A percentile compares a stretch with the other conserved stretches of the same genome.
Conservation (phyloP, 371 early-diverging fungal species). For the Catenaria anguillulae region DNA sequence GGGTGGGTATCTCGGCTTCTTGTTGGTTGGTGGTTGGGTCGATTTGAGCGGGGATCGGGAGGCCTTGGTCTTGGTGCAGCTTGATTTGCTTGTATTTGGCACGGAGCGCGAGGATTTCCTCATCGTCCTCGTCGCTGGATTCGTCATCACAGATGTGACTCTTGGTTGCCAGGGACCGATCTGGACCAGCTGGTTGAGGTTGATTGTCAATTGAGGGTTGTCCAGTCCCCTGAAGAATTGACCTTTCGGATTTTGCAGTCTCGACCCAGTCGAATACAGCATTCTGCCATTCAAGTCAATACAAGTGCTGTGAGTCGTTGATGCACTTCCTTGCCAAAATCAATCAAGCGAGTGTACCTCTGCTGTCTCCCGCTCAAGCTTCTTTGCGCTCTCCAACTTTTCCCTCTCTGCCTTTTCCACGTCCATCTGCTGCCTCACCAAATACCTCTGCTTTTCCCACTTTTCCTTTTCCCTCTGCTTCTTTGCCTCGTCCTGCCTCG, state of each 20-base stretch:
- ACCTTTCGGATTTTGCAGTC: too few relatives aligned
- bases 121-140: slow-evolving; percentile 8
- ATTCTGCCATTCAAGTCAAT: too few relatives aligned
- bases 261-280: not conserved
- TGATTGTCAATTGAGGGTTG: too few relatives aligned
- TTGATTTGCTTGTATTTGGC: not conserved
- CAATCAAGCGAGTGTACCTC: too few relatives aligned
- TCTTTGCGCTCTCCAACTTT: slow-evolving; percentile 11
- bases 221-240: too few relatives aligned
- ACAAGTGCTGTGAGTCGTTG: too few relatives aligned
- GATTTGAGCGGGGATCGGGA: too few relatives aligned
- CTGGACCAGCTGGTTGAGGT: too few relatives aligned
- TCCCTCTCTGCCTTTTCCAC: slow-evolving; percentile 6
- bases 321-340: too few relatives aligned
- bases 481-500: slow-evolving; percentile 4
- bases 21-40: not conserved
- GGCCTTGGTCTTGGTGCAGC: not conserved
- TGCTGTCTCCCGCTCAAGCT: slow-evolving; percentile 10
- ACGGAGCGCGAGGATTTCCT: not conserved
- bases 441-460: not conserved
- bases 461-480: slow-evolving; percentile 5
- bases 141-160: not conserved
- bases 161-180: too few relatives aligned
- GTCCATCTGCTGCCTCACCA: slow-evolving; percentile 6
- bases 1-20: not conserved